A percentile compares a stretch with the other conserved stretches of the same genome.
Conservation (phyloP, 768 basidiomycete genomes). For the Rhizopogon vesiculosus region DNA sequence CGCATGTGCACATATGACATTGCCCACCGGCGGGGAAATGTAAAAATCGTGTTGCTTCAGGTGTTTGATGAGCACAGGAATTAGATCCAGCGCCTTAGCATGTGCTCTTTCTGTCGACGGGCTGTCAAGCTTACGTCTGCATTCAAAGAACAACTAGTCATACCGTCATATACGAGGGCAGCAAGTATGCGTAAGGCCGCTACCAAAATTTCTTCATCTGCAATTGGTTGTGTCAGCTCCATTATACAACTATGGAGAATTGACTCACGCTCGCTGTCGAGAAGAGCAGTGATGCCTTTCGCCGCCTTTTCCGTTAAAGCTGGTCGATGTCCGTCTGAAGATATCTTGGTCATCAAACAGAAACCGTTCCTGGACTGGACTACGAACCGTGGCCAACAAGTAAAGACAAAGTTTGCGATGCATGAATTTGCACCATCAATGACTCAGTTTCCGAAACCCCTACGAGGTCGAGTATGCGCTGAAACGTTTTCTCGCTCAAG, state of each 20-base stretch:
- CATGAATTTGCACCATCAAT: constrained; percentile 1
- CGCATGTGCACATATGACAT: constrained; percentile 1
- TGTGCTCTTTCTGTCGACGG: neutral
- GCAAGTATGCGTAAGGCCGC: constrained; percentile 2
- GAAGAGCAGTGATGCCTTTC: neutral
- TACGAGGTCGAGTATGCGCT: neutral
- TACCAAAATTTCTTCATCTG: constrained; percentile 1
- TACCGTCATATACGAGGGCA: constrained; percentile 2
- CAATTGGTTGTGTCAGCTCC: neutral
- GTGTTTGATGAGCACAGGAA: neutral
- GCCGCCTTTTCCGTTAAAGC: neutral
- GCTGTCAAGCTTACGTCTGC: neutral
- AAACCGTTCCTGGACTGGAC: neutral
- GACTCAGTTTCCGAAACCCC: neutral
- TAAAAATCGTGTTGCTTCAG: constrained; percentile 3
- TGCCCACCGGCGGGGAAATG: constrained; percentile 1
- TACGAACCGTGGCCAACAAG: neutral
- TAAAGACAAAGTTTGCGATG: constrained; percentile 1
- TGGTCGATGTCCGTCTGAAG: neutral
- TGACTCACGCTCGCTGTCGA: neutral
- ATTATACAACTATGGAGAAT: too few relatives aligned
- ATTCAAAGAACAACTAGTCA: neutral
- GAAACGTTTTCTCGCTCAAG: constrained; percentile 1
- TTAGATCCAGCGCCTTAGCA: neutral
- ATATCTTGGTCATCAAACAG: neutral